Evolutionary conservation across 1,284 basidiomycete genomes (phyloP).

Genomic region (Sparassis latifolia): DNA sequence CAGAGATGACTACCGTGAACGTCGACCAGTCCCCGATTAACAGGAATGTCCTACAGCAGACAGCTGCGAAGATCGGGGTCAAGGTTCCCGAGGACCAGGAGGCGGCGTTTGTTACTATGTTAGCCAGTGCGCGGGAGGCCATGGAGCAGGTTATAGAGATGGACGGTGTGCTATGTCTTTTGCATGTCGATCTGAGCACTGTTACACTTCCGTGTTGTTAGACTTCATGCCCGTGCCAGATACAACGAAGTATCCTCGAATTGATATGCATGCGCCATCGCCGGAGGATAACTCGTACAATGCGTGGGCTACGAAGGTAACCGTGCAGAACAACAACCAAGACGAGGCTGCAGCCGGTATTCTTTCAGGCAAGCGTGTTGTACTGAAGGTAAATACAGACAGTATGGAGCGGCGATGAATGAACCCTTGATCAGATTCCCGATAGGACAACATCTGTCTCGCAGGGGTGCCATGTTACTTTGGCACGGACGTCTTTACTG

Average conservation of each 20-base stretch:
- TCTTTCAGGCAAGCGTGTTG: conserved; percentile 12
- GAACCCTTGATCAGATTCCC: background rate
- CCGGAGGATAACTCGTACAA: conserved; percentile 13
- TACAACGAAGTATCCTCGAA: conserved; percentile 12
- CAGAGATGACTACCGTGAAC: too few relatives aligned
- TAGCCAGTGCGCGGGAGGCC: conserved; percentile 11
- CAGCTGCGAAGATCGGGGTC: conserved; percentile 12
- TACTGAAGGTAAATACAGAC: conserved; percentile 10
- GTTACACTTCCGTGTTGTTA: background rate
- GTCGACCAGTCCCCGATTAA: conserved; percentile 2
- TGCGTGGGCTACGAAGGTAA: conserved; percentile 17
- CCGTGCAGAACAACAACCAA: conserved; percentile 7
- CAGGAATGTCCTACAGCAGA: conserved; percentile 11
- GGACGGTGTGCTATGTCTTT: conserved; percentile 10
- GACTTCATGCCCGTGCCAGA: conserved; percentile 14
- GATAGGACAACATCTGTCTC: conserved; percentile 33
- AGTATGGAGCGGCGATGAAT: background rate
- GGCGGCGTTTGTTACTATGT: conserved; percentile 12
- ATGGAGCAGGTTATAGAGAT: conserved; percentile 15
- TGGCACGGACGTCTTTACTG: conserved; percentile 29
- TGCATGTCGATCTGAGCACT: background rate
- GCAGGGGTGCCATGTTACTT: conserved; percentile 31
- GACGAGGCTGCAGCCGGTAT: conserved; percentile 6
- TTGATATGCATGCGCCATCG: conserved; percentile 6
- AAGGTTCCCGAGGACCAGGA: conserved; percentile 11